Conservation (phyloP, 2,329 filamentous ascomycete genomes). For the Rugonectria rugulosa region DNA sequence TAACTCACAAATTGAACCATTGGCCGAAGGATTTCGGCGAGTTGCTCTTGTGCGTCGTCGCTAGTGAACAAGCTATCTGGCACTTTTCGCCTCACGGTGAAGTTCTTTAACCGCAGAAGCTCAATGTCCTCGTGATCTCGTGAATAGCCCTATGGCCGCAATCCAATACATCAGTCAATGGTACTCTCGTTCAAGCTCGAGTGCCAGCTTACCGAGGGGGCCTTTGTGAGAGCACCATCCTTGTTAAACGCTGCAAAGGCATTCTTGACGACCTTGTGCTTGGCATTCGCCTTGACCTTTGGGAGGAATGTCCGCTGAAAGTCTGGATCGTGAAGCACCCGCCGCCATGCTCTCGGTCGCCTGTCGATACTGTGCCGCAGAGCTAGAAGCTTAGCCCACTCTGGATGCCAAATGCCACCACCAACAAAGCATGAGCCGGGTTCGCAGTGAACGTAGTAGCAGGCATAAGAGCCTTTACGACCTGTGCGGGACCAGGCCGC, state of each 20-base stretch:
- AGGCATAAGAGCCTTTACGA: conserved; percentile 85
- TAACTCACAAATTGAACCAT: conserved; percentile 86
- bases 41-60: conserved; percentile 67
- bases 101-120: conserved; percentile 81
- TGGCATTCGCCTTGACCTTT: conserved; percentile 41
- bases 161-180: too few relatives aligned
- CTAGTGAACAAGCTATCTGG: conserved; percentile 70
- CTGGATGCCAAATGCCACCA: conserved; percentile 84
- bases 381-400: conserved; percentile 70
- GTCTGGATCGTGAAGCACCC: conserved; percentile 65
- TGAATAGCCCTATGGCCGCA: conserved; percentile 71
- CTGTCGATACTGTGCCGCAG: conserved; percentile 80
- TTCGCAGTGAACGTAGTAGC: conserved; percentile 87
- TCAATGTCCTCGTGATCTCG: conserved; percentile 80
- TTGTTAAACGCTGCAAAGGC: conserved; percentile 76
- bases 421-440: conserved; percentile 77
- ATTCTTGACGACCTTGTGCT: conserved; percentile 63
- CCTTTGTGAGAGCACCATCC: conserved; percentile 81
- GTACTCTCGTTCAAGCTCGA: too few relatives aligned
- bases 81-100: conserved; percentile 74
- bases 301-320: conserved; percentile 73
- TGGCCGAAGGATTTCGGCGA: conserved; percentile 69
- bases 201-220: conserved; percentile 77
- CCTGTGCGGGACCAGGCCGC: conserved; percentile 89
- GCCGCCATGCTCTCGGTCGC: conserved; percentile 73